Conservation (phyloP, 192 early-diverging fungal genomes). For the Podila epicladia region DNA sequence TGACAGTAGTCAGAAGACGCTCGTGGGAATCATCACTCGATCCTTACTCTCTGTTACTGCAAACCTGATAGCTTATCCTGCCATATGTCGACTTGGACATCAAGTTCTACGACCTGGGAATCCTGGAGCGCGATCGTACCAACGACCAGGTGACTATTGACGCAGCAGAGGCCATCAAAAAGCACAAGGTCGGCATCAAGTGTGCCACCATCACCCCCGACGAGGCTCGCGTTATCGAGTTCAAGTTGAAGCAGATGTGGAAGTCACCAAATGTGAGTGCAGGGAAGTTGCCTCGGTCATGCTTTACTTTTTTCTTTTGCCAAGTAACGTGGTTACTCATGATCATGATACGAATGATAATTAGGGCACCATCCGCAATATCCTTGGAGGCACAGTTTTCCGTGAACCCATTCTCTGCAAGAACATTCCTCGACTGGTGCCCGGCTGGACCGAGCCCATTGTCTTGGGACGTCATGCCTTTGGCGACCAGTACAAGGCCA, state of each 20-base stretch:
- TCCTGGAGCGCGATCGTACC: slow-evolving; percentile 85
- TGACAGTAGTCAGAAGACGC: not conserved
- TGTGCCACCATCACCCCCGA: slow-evolving; percentile 99
- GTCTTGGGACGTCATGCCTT: slow-evolving; percentile 96
- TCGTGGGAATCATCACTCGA: not conserved
- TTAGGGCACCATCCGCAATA: slow-evolving; percentile 90
- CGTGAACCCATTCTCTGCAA: slow-evolving; percentile 96
- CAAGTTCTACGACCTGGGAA: slow-evolving; percentile 96
- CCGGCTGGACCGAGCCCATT: slow-evolving; percentile 95
- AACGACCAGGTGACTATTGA: slow-evolving; percentile 84
- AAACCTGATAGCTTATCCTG: slow-evolving; percentile 69
- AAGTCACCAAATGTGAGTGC: slow-evolving; percentile 93
- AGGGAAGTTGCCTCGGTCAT: not conserved
- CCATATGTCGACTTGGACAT: slow-evolving; percentile 91
- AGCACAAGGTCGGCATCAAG: slow-evolving; percentile 99
- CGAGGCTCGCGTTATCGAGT: slow-evolving; percentile 93
- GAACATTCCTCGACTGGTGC: slow-evolving; percentile 91
- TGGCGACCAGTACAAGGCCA: slow-evolving; percentile 98
- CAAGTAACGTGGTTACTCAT: not conserved
- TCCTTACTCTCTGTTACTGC: too few species aligned
- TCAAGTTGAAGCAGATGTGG: slow-evolving; percentile 98
- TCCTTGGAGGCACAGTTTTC: slow-evolving; percentile 97
- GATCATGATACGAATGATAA: not conserved
- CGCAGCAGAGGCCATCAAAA: slow-evolving; percentile 95
- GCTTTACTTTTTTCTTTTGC: not conserved